Conservation (phyloP, 1,284 basidiomycete genomes). For the Leccinum pallidistipes region DNA sequence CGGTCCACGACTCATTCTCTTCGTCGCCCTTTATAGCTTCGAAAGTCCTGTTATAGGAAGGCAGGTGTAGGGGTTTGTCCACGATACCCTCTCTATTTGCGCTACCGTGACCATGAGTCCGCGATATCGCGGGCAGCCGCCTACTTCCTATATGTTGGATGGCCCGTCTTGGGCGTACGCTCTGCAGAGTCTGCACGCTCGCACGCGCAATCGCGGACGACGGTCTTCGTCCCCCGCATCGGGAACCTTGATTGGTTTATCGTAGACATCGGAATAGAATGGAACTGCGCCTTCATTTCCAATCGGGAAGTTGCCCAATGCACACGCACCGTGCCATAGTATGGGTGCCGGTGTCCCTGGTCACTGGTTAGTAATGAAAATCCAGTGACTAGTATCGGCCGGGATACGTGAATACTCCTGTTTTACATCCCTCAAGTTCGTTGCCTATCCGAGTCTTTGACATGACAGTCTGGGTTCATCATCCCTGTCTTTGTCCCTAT, state of each 20-base stretch:
- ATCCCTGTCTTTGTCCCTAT: neutral
- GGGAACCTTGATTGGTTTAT: neutral
- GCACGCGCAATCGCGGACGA: too few relatives aligned
- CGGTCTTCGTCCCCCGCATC: neutral
- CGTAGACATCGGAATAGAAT: neutral
- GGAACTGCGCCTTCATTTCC: neutral
- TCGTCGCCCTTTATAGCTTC: neutral
- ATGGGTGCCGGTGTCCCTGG: neutral
- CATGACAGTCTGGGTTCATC: slow-evolving; percentile 1
- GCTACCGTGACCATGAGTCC: neutral
- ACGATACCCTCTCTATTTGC: neutral
- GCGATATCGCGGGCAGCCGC: neutral
- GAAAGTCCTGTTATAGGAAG: slow-evolving; percentile 5
- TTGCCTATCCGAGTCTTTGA: neutral
- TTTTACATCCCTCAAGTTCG: neutral
- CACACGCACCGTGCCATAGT: neutral
- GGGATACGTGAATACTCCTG: neutral
- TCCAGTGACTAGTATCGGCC: neutral
- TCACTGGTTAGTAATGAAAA: neutral
- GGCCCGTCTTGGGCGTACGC: neutral
- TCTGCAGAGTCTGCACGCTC: neutral
- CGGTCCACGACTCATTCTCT: neutral
- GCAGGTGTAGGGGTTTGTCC: neutral
- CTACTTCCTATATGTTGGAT: neutral
- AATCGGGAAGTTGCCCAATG: neutral